Evolutionary conservation across 2,329 filamentous ascomycete species (phyloP), one percentile per base, ranked within the genome.

Genomic region (Penicillium sp.): DNA sequence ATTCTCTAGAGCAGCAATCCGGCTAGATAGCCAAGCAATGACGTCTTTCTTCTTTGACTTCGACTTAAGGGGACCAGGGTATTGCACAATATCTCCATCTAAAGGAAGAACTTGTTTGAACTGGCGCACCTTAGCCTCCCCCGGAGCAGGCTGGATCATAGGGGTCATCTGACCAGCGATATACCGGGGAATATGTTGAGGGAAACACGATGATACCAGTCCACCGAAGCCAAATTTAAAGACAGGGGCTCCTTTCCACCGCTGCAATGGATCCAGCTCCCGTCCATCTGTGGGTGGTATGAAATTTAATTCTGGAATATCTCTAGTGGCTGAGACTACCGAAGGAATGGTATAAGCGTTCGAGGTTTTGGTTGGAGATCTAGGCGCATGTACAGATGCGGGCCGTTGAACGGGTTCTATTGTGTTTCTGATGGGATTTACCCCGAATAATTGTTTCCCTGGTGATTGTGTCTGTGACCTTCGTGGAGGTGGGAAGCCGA

Each of bases 31-130:
- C 94, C 95, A 99, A 1, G 84, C 74, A 45, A 92, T 65, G 0
- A 91, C 83, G 55, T 99, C 93, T 77, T 97, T 99, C 80, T 99
- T 99, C 79, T 96, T 97, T 1, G 87, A 85, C 69, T 97, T 97
- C 42, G 86, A 83, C 71, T 88, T 91, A 26, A 99, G 77, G 3
- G 95, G 94, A 0, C 94, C 94, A 0, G 94, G 94, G 66, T 97
- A 97, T 63, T 87, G 91, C 18, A 84, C 81, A 49, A 94, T 76
- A 2, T 86, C 82, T 33, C 94, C 90, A 23, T 84, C 78, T 8
- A 91, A 76, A 4, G 89, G 85, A 46, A 90, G 77, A 28, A 90
- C 78, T 45, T 91, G 85, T 68, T 88, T 94, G 60, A 90, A 81
- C 63, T 83, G 88, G 60, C 85, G 82, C n/a, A 93, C 77, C 64